These are phyloP conservation scores for Dendrocalamus latiflorus DNA, from an alignment of 202 grass and related monocot species.

Conservation along the genomic window DNA sequence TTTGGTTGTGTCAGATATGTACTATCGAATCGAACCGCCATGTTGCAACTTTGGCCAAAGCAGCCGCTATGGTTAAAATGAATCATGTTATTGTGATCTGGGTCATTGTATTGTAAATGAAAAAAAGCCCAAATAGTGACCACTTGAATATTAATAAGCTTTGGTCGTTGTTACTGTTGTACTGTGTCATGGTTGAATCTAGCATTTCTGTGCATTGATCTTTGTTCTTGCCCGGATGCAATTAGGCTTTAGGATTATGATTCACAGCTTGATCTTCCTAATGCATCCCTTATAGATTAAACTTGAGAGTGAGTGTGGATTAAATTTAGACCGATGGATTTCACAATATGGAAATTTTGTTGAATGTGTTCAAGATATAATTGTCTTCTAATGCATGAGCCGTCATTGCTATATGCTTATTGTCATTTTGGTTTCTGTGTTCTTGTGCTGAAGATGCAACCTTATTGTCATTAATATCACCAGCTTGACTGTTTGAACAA, in stretches of 20 bases:
- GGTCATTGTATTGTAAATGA: not conserved
- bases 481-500: not conserved
- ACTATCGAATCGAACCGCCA: conserved; percentile 8
- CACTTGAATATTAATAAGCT: not conserved
- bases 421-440: not conserved
- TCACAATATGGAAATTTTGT: not conserved
- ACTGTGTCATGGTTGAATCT: not conserved
- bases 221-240: not conserved
- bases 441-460: not conserved
- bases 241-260: not conserved
- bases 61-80: conserved; percentile 16
- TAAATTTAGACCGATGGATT: not conserved
- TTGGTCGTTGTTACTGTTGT: not conserved
- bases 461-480: not conserved
- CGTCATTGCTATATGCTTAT: not conserved
- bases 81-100: not conserved
- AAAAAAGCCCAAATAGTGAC: not conserved
- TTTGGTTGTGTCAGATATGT: conserved; percentile 15
- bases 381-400: not conserved
- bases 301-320: not conserved
- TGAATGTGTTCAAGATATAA: not conserved
- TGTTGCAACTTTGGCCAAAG: conserved; percentile 20
- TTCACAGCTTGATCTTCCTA: not conserved
- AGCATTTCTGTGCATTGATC: not conserved
- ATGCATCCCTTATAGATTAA: not conserved